Conservation (phyloP, 1,284 basidiomycete species). For the Rhodotorula glutinis region DNA sequence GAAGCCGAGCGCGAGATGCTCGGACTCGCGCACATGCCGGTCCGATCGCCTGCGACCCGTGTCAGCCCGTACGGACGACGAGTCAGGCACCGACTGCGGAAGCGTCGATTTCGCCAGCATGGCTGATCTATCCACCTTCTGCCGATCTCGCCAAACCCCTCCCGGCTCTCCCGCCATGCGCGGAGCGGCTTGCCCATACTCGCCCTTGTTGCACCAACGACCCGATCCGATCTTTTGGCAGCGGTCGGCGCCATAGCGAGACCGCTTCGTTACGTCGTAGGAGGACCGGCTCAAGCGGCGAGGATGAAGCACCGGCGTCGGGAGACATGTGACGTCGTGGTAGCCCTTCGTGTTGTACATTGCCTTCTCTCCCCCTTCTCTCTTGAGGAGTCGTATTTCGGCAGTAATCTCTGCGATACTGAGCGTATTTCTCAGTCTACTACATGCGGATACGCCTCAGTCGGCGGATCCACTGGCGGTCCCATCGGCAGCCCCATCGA, state of each 20-base stretch:
- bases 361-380: background rate
- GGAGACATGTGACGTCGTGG: too few relatives aligned
- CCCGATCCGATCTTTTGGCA: background rate
- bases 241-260: background rate
- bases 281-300: background rate
- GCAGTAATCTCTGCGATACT: too few relatives aligned
- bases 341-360: background rate
- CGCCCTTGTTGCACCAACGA: background rate
- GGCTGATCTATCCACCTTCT: too few relatives aligned
- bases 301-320: background rate
- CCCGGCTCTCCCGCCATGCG: background rate
- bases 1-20: background rate
- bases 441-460: too few relatives aligned
- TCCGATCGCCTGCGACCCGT: too few relatives aligned
- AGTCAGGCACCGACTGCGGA: too few relatives aligned
- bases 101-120: too few relatives aligned
- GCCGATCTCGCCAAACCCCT: background rate
- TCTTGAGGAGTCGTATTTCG: background rate
- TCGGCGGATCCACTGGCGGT: too few relatives aligned
- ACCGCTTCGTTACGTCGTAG: background rate
- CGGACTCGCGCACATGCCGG: too few relatives aligned
- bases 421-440: too few relatives aligned
- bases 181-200: background rate
- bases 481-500: too few relatives aligned
- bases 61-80: too few relatives aligned